A percentile compares a stretch with the other conserved stretches of the same genome.
Evolutionary conservation across 106 monocot species (phyloP).

Genomic region (Hemerocallis citrina): DNA sequence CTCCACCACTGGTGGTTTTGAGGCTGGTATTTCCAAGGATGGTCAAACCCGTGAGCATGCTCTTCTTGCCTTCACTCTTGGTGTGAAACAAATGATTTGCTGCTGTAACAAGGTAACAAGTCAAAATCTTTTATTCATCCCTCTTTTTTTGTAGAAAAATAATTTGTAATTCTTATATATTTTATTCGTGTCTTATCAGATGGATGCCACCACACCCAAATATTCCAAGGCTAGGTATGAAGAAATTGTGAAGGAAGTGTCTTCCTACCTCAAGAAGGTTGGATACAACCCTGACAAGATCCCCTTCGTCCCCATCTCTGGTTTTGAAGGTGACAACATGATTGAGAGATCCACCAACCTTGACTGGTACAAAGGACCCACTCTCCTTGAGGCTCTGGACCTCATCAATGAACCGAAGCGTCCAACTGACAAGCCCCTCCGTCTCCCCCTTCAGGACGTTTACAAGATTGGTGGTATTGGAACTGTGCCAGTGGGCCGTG

Average conservation of each 20-base stretch:
- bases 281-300: slow-evolving; percentile 19
- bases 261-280: slow-evolving; percentile 21
- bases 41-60: slow-evolving; percentile 17
- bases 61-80: slow-evolving; percentile 19
- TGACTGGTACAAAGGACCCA: slow-evolving; percentile 21
- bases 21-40: slow-evolving; percentile 20
- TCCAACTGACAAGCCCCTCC: slow-evolving; percentile 16
- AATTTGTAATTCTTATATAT: too few species aligned
- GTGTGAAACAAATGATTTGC: slow-evolving; percentile 20
- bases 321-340: slow-evolving; percentile 15
- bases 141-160: too few species aligned
- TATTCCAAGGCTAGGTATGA: slow-evolving; percentile 19
- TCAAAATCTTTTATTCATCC: too few species aligned
- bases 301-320: slow-evolving; percentile 20
- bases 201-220: slow-evolving; percentile 21
- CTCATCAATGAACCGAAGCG: slow-evolving; percentile 17
- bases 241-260: slow-evolving; percentile 18
- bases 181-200: too few species aligned
- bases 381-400: slow-evolving; percentile 17
- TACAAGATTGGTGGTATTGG: slow-evolving; percentile 23
- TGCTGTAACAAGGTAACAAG: slow-evolving; percentile 22
- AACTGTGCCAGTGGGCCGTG: slow-evolving; percentile 17
- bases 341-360: slow-evolving; percentile 14
- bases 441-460: slow-evolving; percentile 19
- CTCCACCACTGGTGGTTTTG: slow-evolving; percentile 16